These are phyloP conservation scores for Cerioporus squamosus DNA, from an alignment of 1,284 basidiomycete genomes.

Conservation along the genomic window DNA sequence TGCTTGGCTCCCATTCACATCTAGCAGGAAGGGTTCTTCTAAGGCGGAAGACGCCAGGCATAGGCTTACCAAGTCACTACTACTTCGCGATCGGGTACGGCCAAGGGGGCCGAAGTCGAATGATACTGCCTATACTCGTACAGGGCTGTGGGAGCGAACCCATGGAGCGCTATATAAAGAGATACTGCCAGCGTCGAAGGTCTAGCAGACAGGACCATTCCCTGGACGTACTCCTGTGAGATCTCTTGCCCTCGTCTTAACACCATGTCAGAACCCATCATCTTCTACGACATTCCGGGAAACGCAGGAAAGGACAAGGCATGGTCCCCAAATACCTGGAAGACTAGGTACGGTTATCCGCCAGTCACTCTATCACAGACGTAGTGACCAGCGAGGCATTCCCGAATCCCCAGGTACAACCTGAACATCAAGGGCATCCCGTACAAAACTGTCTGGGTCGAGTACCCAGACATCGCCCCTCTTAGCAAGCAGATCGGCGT, in stretches of 20 bases:
- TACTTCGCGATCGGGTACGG: neutral
- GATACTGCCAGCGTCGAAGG: neutral
- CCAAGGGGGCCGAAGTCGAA: neutral
- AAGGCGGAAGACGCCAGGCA: too few species aligned
- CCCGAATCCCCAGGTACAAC: constrained; percentile 21
- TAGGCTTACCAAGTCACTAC: too few species aligned
- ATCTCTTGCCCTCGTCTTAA: neutral
- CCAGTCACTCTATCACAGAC: neutral
- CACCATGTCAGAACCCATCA: constrained; percentile 20
- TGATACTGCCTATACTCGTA: too few species aligned
- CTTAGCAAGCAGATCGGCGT: constrained; percentile 29
- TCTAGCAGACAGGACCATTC: neutral
- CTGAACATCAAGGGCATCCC: constrained; percentile 35
- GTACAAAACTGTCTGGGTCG: constrained; percentile 35
- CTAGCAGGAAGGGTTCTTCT: too few species aligned
- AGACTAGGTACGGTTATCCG: constrained; percentile 29
- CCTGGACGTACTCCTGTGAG: neutral
- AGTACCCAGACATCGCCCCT: constrained; percentile 35
- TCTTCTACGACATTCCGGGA: constrained; percentile 35
- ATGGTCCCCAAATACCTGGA: constrained; percentile 38
- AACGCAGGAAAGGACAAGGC: constrained; percentile 17
- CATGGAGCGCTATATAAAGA: too few species aligned
- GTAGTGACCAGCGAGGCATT: neutral
- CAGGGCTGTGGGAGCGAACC: too few species aligned
- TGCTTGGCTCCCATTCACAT: too few species aligned